Evolutionary conservation across 495 filamentous ascomycete species (phyloP).

Genomic region (Hyphodiscus hymeniophilus): DNA sequence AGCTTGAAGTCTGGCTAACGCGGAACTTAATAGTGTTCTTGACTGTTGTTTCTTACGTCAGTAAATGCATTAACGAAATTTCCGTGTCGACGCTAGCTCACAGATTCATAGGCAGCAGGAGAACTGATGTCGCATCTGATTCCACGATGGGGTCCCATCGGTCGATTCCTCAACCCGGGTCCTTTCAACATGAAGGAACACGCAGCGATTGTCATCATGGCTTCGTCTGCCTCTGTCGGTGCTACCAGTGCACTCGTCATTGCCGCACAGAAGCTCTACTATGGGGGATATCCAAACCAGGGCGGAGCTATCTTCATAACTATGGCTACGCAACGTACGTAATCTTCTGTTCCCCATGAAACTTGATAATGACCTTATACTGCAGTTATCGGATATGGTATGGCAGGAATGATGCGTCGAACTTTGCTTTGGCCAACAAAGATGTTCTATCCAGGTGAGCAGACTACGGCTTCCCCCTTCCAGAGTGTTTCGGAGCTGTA

Average conservation of each 20-base stretch:
- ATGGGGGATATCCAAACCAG: slow-evolving; percentile 28
- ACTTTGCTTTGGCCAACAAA: slow-evolving; percentile 46
- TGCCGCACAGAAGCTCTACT: slow-evolving; percentile 37
- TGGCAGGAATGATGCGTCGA: slow-evolving; percentile 44
- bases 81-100: too few relatives aligned
- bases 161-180: slow-evolving; percentile 52
- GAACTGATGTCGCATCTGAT: too few relatives aligned
- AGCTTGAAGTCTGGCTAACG: too few relatives aligned
- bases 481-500: too few relatives aligned
- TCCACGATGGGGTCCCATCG: slow-evolving; percentile 26
- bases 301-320: slow-evolving; percentile 31
- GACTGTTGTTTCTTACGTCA: slow-evolving; percentile 28
- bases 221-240: slow-evolving; percentile 33
- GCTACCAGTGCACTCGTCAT: slow-evolving; percentile 28
- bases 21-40: slow-evolving; percentile 36
- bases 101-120: too few relatives aligned
- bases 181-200: slow-evolving; percentile 77
- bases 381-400: slow-evolving; percentile 49
- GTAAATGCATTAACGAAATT: too few relatives aligned
- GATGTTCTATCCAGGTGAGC: slow-evolving; percentile 37
- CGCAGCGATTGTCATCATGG: slow-evolving; percentile 68
- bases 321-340: slow-evolving; percentile 34
- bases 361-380: too few relatives aligned
- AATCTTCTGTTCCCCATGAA: too few relatives aligned
- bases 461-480: too few relatives aligned